Percentiles rank a stretch among this genome's conserved stretches.
These are phyloP conservation scores for Leccinum fibrillosum DNA, from an alignment of 768 basidiomycete genomes.

Conservation along the genomic window DNA sequence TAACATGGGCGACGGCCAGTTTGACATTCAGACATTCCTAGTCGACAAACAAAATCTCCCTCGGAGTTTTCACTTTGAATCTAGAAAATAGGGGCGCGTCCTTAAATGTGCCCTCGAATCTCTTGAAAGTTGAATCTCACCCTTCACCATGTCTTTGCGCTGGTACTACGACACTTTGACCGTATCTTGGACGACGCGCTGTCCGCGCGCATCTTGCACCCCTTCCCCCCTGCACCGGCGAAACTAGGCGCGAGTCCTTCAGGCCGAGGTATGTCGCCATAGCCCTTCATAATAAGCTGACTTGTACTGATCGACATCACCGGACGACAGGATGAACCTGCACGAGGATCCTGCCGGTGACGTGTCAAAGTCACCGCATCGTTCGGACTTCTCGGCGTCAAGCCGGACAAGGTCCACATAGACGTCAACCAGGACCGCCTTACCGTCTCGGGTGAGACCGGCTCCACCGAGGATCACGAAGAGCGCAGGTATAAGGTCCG, in stretches of 20 bases:
- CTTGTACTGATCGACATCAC: no score
- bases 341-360: no score
- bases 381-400: no score
- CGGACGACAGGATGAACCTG: no score
- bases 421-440: conserved; percentile 50
- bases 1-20: not conserved
- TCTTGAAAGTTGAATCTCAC: not conserved
- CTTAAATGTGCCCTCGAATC: not conserved
- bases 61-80: not conserved
- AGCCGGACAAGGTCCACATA: conserved; percentile 47
- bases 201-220: conserved; percentile 23
- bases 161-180: conserved; percentile 40
- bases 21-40: no score
- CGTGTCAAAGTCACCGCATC: no score
- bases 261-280: conserved; percentile 15
- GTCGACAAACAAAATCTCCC: no score
- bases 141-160: conserved; percentile 23
- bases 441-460: conserved; percentile 49
- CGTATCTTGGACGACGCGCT: conserved; percentile 43
- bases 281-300: no score
- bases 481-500: conserved; percentile 35
- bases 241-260: conserved; percentile 13
- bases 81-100: not conserved
- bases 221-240: conserved; percentile 8
- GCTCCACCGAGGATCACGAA: conserved; percentile 20